Conservation (phyloP, 1,139 yeast genomes). For the Debaryomyces robertsiae region DNA sequence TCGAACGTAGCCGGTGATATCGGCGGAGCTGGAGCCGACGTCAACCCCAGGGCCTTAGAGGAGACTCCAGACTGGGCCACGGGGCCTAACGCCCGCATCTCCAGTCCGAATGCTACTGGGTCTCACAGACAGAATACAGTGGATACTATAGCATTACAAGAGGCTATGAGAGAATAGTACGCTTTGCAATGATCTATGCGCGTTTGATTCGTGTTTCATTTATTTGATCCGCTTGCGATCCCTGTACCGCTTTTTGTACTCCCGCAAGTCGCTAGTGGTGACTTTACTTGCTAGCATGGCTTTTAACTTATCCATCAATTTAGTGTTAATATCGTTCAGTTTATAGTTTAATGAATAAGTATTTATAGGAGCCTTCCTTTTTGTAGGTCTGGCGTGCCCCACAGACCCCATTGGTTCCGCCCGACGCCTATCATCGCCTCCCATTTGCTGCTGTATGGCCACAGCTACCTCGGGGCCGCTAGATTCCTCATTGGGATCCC, state of each 20-base stretch:
- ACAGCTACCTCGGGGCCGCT: not conserved
- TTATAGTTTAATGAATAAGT: slow-evolving; percentile 8
- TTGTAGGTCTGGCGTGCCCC: not conserved
- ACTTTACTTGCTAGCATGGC: slow-evolving; percentile 16
- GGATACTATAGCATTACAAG: slow-evolving; percentile 34
- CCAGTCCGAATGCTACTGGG: slow-evolving; percentile 13
- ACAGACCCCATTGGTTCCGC: not conserved
- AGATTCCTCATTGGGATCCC: not conserved
- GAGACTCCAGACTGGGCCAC: slow-evolving; percentile 26
- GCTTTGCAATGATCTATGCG: no score
- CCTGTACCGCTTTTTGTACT: slow-evolving; percentile 17
- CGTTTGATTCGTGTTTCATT: slow-evolving; percentile 1
- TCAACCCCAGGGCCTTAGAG: slow-evolving; percentile 15
- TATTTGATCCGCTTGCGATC: slow-evolving; percentile 10
- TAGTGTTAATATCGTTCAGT: slow-evolving; percentile 1
- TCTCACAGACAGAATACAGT: slow-evolving; percentile 18
- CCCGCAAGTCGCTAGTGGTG: slow-evolving; percentile 16
- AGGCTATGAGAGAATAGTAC: slow-evolving; percentile 23
- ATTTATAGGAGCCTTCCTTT: not conserved
- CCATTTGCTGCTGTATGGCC: not conserved
- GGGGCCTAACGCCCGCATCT: not conserved
- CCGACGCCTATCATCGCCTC: not conserved
- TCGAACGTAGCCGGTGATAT: slow-evolving; percentile 18
- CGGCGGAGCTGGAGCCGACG: slow-evolving; percentile 10
- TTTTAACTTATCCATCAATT: slow-evolving; percentile 10